Base-by-base conservation (phyloP, 2,329 filamentous ascomycete genomes). In the Aspergillus ustus region DNA sequence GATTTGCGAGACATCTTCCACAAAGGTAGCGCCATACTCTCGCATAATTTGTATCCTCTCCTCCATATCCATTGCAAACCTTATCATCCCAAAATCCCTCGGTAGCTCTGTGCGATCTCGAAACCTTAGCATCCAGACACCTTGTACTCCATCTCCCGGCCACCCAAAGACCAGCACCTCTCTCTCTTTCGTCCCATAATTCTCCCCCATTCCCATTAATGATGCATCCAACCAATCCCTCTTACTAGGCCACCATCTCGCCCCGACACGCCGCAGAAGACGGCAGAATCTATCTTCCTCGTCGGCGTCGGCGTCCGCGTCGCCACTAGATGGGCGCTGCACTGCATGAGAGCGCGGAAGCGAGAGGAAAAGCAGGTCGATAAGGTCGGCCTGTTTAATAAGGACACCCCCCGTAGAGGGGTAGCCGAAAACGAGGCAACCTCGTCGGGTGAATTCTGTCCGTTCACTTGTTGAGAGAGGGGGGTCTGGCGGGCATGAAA, bases 61-160 rank as follows among this genome's bases (percentile, higher is more conserved):
- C 56, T 64, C 63, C 63, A 65, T 65, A 49, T 59, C 52, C 61
- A 65, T 63, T 37, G 61, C 63, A 19, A 64, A 53, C 53, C 46
- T 29, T n/a, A 66, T 46, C 59, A 59, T 64, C 60, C 64, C 64
- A 57, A 64, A 64, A 60, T 61, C 63, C 20, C 56, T 20, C n/a
- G 55, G 55, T 43, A 58, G 25, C 37, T 58, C 43, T 15, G 19
- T 6, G 6, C 44, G 15, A 60, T 37, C 62, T 28, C 2, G 13
- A 64, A 54, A 66, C 51, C 63, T 63, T 50, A 66, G 62, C 34
- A 64, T 62, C 64, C 64, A 66, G 31, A 62, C 64, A 50, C 62
- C 64, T n/a, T n/a, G n/a, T 37, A 62, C 59, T 59, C 59, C 57
- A 66, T 66, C 62, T 25, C 25, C 56, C 40, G 62, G 64, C 62